A percentile compares a stretch with the other conserved stretches of the same genome.
These are phyloP conservation scores for Neoscytalidium dimidiatum DNA, from an alignment of 2,329 filamentous ascomycete genomes.

Conservation along the genomic window DNA sequence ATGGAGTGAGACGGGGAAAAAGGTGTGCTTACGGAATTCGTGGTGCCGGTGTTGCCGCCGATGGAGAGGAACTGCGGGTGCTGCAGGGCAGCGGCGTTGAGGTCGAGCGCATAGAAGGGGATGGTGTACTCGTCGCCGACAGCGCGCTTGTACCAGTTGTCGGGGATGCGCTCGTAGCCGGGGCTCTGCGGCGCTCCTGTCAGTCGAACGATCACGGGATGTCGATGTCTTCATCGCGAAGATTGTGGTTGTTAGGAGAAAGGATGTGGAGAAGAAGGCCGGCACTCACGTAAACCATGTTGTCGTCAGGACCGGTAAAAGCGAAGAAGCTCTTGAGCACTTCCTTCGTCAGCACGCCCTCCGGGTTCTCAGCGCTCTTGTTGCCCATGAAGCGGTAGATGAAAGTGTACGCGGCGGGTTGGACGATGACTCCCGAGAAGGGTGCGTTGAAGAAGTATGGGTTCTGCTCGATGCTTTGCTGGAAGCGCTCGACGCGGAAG, in stretches of 20 bases:
- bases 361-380: conserved; percentile 30
- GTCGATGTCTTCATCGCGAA: neutral
- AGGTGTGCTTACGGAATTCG: conserved; percentile 31
- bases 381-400: conserved; percentile 34
- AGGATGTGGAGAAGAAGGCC: neutral
- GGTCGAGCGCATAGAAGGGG: neutral
- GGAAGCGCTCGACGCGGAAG: conserved; percentile 7
- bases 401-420: conserved; percentile 31
- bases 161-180: conserved; percentile 15
- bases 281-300: neutral
- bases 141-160: conserved; percentile 14
- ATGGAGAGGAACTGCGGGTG: conserved; percentile 35
- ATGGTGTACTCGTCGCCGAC: neutral
- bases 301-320: neutral
- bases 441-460: conserved; percentile 12
- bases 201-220: neutral
- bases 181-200: neutral
- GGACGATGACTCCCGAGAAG: conserved; percentile 22
- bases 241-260: neutral
- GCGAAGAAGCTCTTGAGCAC: conserved; percentile 17
- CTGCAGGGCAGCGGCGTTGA: conserved; percentile 21
- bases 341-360: conserved; percentile 26
- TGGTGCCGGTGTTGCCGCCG: conserved; percentile 39
- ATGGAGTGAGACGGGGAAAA: neutral
- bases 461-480: neutral